Base-by-base conservation (phyloP, 1,284 basidiomycete genomes). In the Boletus semigastroideus region DNA sequence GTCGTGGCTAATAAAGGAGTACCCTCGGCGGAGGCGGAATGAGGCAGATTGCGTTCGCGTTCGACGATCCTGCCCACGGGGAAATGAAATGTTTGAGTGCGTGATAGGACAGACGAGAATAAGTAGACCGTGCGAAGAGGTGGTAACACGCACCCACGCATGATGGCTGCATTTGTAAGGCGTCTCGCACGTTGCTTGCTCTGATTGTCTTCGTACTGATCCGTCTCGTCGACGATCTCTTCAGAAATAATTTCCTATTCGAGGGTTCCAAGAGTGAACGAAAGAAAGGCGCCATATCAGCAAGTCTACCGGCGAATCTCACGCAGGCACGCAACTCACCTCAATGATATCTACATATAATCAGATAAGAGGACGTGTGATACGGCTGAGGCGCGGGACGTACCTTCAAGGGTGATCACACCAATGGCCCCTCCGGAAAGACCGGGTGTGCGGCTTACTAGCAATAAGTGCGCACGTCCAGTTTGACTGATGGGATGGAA, bases 201-300 rank as follows among this genome's bases (percentile, higher is more conserved):
- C 49, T 85, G 83, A 64, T 94, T 95, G 61, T 93, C 91, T 58
- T 90, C 84, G 62, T 89, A 94, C 19, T 84, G 78, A 71, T 96
- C 92, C 5, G 92, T 94, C 70, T 95, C 92, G 64, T 95, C 92
- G 36, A 94, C 84, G 48, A 92, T 92, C 70, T 94, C 92, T 69
- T 90, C 90, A 0, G 86, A 84, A 19, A 93, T 89, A 58, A 94
- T 92, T 76, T 95, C 92, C 77, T 63, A 50, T 39, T 9, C 36
- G 43, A 28, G 11, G 17, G 19, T 38, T 10, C 22, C 22, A 22
- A 22, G 5, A 22, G 5, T 22, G n/a, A n/a, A n/a, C 22, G 22
- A 22, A 22, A 3, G 5, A 22, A 13, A 33, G 31, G 31, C 31
- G 31, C 17, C 16, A 37, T 10, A n/a, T 37, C n/a, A 11, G 30